These are phyloP conservation scores for Neonectria punicea DNA, from an alignment of 2,329 filamentous ascomycete species.

Conservation along the genomic window DNA sequence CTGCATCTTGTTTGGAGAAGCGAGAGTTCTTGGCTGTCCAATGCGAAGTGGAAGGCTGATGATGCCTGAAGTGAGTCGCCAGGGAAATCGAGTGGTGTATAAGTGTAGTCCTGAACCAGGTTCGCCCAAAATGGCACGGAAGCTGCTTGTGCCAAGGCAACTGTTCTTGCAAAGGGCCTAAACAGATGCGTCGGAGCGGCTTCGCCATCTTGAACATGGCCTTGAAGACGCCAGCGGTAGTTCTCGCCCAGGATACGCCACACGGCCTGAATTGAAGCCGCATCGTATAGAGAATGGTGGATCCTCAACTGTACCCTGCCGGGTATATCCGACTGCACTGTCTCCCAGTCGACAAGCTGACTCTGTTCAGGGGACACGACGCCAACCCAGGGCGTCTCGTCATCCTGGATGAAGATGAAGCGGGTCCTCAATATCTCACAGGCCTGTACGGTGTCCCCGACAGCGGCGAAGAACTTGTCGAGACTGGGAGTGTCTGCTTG, in stretches of 20 bases:
- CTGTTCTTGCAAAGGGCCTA: background rate
- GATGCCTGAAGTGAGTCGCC: background rate
- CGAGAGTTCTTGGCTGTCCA: constrained; percentile 8
- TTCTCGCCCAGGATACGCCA: constrained; percentile 31
- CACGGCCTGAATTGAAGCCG: constrained; percentile 30
- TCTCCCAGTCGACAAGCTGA: constrained; percentile 30
- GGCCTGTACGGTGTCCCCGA: constrained; percentile 33
- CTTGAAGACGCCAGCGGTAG: constrained; percentile 23
- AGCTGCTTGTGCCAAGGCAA: background rate
- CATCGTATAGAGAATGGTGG: constrained; percentile 40
- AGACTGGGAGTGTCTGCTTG: constrained; percentile 27
- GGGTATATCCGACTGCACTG: background rate
- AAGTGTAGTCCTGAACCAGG: background rate
- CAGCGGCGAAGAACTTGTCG: constrained; percentile 29
- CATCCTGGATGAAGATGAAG: constrained; percentile 36
- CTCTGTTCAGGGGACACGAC: constrained; percentile 35
- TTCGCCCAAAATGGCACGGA: background rate
- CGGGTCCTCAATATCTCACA: constrained; percentile 40
- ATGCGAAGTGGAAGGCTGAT: background rate
- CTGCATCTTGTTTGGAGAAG: constrained; percentile 28
- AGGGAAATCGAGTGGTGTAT: background rate
- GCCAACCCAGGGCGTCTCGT: constrained; percentile 38
- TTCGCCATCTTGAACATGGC: constrained; percentile 1
- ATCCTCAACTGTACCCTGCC: constrained; percentile 29
- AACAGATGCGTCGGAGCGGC: background rate